Conservation (phyloP, 179 eudicot genomes). For the Corrigiola litoralis region DNA sequence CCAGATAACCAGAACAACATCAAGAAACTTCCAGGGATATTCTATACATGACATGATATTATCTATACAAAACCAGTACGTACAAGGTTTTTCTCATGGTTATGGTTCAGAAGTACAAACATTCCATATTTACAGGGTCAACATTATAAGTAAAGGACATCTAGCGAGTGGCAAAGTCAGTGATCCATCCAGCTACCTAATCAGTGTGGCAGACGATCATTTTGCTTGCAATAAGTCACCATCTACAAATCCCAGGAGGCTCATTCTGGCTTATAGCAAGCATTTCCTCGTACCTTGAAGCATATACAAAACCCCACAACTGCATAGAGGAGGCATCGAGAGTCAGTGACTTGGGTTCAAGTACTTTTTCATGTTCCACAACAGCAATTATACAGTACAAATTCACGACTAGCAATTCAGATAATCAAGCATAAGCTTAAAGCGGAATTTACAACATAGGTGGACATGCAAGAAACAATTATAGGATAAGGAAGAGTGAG, state of each 20-base stretch:
- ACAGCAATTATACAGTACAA: not conserved
- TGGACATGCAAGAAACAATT: not conserved
- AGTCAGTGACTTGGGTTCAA: too few relatives aligned
- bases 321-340: too few relatives aligned
- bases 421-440: not conserved
- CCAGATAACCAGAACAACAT: not conserved
- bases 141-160: not conserved
- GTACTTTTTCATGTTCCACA: not conserved
- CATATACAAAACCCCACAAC: conserved; percentile 93
- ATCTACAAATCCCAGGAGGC: conserved; percentile 76
- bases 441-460: not conserved
- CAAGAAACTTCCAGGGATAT: not conserved
- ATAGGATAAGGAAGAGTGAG: not conserved
- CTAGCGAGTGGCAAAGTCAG: conserved; percentile 2
- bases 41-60: not conserved
- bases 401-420: not conserved
- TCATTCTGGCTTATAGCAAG: conserved; percentile 62
- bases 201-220: not conserved
- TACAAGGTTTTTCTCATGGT: conserved; percentile 3
- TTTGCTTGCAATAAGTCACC: conserved; percentile 31
- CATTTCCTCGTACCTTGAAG: conserved; percentile 75
- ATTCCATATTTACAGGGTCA: conserved; percentile 8
- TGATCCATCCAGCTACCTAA: not conserved
- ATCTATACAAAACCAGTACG: conserved; percentile 14
- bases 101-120: not conserved